Percentiles rank a stretch among this genome's conserved stretches.
phyloP scores from a whole-genome alignment of 2,329 filamentous ascomycete species.

The Ploettnerulaceae sp. region DNA sequence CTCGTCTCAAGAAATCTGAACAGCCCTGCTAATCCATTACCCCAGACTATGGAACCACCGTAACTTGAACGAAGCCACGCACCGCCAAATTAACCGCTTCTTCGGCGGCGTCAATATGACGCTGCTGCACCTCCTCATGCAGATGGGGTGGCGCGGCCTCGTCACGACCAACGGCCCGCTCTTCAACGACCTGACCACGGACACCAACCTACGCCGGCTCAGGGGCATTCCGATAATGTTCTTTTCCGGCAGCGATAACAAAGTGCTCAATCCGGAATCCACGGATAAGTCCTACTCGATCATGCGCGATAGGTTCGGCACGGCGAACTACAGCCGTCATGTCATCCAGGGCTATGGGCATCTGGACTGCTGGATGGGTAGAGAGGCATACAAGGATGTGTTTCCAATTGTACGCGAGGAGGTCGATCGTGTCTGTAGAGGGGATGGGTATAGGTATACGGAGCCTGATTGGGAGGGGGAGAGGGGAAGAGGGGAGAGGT shows the following conservation, averaged over 20 bases:
- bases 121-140: conserved; percentile 51
- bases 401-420: conserved; percentile 52
- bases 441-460: conserved; percentile 25
- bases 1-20: too few species aligned
- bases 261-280: conserved; percentile 48
- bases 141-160: conserved; percentile 46
- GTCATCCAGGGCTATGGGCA: conserved; percentile 56
- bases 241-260: conserved; percentile 52
- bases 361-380: conserved; percentile 59
- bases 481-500: conserved; percentile 16
- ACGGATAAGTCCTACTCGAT: conserved; percentile 51
- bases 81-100: conserved; percentile 55
- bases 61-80: conserved; percentile 62
- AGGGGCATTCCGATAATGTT: conserved; percentile 50
- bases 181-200: conserved; percentile 44
- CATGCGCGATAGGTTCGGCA: conserved; percentile 48
- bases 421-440: conserved; percentile 45
- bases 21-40: too few species aligned
- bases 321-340: conserved; percentile 44
- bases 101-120: conserved; percentile 60
- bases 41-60: conserved; percentile 52
- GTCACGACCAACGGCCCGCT: conserved; percentile 49
- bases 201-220: conserved; percentile 46
- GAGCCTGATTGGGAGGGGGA: conserved; percentile 27
- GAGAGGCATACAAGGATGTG: conserved; percentile 54